Conservation (phyloP, 1,284 basidiomycete species). For the Cryptococcus floricola region DNA sequence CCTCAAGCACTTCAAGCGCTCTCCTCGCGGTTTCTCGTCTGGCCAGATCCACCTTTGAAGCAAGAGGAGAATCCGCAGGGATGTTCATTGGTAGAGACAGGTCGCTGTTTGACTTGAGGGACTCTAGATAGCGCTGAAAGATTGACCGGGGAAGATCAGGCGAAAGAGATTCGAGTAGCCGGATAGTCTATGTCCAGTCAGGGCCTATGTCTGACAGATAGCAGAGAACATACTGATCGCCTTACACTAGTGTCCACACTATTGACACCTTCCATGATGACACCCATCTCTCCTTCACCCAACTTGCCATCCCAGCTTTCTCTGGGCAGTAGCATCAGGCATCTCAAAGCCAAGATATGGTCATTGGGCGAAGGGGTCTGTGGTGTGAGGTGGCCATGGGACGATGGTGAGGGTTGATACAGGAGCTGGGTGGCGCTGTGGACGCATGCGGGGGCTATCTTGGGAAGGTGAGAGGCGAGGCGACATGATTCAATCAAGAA, state of each 20-base stretch:
- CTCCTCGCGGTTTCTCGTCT: slow-evolving; percentile 23
- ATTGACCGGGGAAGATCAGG: slow-evolving; percentile 18
- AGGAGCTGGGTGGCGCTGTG: neutral
- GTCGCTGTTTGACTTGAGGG: slow-evolving; percentile 10
- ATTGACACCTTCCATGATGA: slow-evolving; percentile 41
- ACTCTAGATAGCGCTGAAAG: slow-evolving; percentile 13
- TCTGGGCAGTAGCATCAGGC: slow-evolving; percentile 25
- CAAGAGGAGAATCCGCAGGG: neutral
- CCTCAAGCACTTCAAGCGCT: slow-evolving; percentile 30
- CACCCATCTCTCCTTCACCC: slow-evolving; percentile 33
- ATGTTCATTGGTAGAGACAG: slow-evolving; percentile 21
- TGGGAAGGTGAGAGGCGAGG: slow-evolving; percentile 10
- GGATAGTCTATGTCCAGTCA: slow-evolving; percentile 24
- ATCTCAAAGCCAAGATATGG: slow-evolving; percentile 34
- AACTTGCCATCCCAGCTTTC: slow-evolving; percentile 29
- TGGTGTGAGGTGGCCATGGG: slow-evolving; percentile 1
- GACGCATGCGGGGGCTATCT: neutral
- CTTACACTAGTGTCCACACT: slow-evolving; percentile 34
- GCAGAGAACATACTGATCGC: slow-evolving; percentile 22
- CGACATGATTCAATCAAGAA: slow-evolving; percentile 12
- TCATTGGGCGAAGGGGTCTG: slow-evolving; percentile 25
- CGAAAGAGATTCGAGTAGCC: slow-evolving; percentile 18
- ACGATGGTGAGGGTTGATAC: slow-evolving; percentile 3
- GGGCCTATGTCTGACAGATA: neutral
- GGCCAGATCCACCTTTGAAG: slow-evolving; percentile 13